Base-by-base conservation (phyloP, 2,329 filamentous ascomycete genomes). In the Coccinonectria pachysandricola region DNA sequence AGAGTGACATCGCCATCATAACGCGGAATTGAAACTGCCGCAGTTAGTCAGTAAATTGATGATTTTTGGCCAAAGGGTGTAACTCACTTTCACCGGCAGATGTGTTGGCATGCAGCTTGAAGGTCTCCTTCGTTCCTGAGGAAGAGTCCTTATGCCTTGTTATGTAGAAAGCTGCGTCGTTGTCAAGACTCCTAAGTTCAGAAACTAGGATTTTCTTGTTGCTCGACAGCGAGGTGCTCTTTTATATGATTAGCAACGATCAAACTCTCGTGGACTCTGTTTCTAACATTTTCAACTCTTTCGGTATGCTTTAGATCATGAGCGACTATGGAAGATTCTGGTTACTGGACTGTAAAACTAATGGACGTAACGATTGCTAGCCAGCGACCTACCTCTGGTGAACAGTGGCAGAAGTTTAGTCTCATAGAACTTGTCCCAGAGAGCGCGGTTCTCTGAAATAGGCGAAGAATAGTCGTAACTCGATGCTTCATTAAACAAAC, bases 401-500 rank as follows among this genome's bases (percentile, higher is more conserved):
- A 78, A 77, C 32, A 75, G 45, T 2, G 66, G 67, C 15, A 76
- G 49, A 12, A 75, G 58, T 46, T 78, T 78, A 0, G 70, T 75
- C 48, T 78, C 73, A 31, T 69, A 69, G 43, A 68, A 77, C 43
- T 78, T 77, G 39, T 60, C 62, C 21, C 65, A 64, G 12, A 77
- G 67, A 7, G 55, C 54, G 8, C 73, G 61, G 38, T 67, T 68
- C 42, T 75, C 71, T 1, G 65, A 67, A 10, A 78, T 71, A 0
- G 73, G 71, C 4, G 70, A 66, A 5, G 66, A 71, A 44, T 78
- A 78, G 43, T 78, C 74, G 37, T 78, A 78, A 16, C 68, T 74
- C 3, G 66, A 70, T 2, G 64, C 70, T n/a, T 22, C 12, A 13
- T 8, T 13, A 13, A 13, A n/a, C 8, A 4, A 8, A 15, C 13